Conservation (phyloP, 495 filamentous ascomycete genomes). For the Aspergillus heteromorphus region DNA sequence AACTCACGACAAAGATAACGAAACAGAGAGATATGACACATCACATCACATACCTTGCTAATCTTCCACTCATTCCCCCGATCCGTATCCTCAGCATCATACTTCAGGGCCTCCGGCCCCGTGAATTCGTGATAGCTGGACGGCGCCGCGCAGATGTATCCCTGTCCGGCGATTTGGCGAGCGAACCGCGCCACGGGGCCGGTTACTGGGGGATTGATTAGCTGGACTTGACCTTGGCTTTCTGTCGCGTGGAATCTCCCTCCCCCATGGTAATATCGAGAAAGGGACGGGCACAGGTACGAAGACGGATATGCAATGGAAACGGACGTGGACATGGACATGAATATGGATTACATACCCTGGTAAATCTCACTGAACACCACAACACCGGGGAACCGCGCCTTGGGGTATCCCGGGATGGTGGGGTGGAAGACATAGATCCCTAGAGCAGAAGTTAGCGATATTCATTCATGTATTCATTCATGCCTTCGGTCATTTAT, state of each 20-base stretch:
- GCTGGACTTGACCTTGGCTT: neutral
- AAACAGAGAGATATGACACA: neutral
- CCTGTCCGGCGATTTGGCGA: slow-evolving; percentile 86
- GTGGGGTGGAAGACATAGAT: slow-evolving; percentile 86
- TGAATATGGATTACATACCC: slow-evolving; percentile 46
- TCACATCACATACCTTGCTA: slow-evolving; percentile 50
- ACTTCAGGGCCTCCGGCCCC: slow-evolving; percentile 74
- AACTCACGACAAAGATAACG: no score
- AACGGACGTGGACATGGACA: no score
- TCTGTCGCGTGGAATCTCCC: neutral
- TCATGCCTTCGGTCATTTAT: no score
- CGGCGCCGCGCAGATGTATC: slow-evolving; percentile 88
- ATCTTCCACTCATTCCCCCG: slow-evolving; percentile 83
- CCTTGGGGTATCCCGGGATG: slow-evolving; percentile 78
- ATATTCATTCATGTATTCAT: no score
- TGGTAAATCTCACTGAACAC: slow-evolving; percentile 96
- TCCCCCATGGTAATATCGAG: neutral
- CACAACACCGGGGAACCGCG: slow-evolving; percentile 85
- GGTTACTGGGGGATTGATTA: slow-evolving; percentile 55
- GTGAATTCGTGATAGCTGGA: slow-evolving; percentile 93
- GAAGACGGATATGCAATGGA: no score
- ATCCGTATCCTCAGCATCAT: slow-evolving; percentile 86
- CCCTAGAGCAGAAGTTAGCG: slow-evolving; percentile 40
- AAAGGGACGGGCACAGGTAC: no score
- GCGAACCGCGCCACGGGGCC: slow-evolving; percentile 89